phyloP scores from a whole-genome alignment of 2,329 filamentous ascomycete species.

The Thelonectria discophora region DNA sequence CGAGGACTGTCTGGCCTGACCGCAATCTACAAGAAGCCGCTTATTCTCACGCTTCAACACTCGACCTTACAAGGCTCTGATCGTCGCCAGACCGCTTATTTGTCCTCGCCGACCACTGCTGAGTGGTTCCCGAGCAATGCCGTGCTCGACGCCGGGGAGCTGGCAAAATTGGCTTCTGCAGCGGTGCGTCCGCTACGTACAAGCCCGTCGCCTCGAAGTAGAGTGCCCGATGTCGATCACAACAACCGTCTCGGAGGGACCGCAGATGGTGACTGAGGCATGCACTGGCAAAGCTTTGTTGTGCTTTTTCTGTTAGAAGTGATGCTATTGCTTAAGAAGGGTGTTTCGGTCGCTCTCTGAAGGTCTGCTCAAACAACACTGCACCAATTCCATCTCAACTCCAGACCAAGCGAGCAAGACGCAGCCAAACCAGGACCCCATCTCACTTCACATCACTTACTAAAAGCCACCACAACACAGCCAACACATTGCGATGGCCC shows the following conservation, averaged over 20 bases:
- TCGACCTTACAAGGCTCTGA: background rate
- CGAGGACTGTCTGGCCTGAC: background rate
- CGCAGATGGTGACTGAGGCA: background rate
- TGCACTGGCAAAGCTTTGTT: background rate
- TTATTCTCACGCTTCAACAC: background rate
- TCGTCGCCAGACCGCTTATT: background rate
- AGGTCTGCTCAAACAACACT: no score
- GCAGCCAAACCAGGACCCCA: background rate
- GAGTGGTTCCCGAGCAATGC: background rate
- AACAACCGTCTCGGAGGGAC: background rate
- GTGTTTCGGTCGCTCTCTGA: background rate
- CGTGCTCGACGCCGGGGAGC: background rate
- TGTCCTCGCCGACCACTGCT: background rate
- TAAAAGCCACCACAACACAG: background rate
- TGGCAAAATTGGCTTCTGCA: background rate
- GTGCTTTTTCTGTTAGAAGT: background rate
- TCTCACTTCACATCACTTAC: no score
- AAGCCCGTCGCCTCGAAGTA: background rate
- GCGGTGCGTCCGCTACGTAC: background rate
- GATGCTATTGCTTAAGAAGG: background rate
- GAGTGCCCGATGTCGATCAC: background rate
- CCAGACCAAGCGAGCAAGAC: background rate
- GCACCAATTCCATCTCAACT: background rate
- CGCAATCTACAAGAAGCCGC: background rate
- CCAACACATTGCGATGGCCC: conserved; percentile 1